A percentile compares a stretch with the other conserved stretches of the same genome.
Conservation (phyloP, 2,329 filamentous ascomycete species). For the Whalleya microplaca region DNA sequence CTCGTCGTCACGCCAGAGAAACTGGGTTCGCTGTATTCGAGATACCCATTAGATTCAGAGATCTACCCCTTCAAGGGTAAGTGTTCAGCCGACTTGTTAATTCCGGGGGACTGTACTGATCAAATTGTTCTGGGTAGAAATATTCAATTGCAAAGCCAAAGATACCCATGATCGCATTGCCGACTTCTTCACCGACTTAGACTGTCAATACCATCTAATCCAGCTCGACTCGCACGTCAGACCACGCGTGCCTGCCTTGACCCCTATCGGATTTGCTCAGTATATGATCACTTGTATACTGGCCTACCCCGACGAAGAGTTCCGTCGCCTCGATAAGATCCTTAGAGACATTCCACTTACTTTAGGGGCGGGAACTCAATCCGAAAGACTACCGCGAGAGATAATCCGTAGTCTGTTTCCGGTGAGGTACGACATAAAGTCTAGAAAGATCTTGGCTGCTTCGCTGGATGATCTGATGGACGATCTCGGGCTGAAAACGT, state of each 20-base stretch:
- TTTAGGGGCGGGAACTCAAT: conserved; percentile 62
- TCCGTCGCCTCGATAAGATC: conserved; percentile 68
- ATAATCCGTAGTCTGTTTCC: conserved; percentile 77
- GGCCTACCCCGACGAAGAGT: conserved; percentile 77
- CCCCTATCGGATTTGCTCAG: conserved; percentile 66
- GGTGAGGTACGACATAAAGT: conserved; percentile 54
- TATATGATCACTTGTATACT: conserved; percentile 77
- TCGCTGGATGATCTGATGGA: conserved; percentile 52
- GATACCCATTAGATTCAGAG: conserved; percentile 67
- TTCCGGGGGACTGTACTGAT: not conserved
- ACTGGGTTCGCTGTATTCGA: conserved; percentile 73
- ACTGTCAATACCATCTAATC: conserved; percentile 68
- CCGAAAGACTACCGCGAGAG: conserved; percentile 78
- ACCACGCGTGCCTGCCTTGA: conserved; percentile 67
- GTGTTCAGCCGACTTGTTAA: conserved; percentile 24
- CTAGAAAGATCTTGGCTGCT: conserved; percentile 63
- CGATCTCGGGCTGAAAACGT: conserved; percentile 21
- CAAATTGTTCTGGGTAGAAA: conserved; percentile 40
- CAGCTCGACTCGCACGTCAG: conserved; percentile 55
- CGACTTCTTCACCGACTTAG: conserved; percentile 58
- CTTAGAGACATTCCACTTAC: conserved; percentile 72
- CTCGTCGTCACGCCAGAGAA: conserved; percentile 78
- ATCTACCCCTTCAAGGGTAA: conserved; percentile 70
- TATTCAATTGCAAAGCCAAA: conserved; percentile 51
- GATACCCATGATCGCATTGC: conserved; percentile 56